Evolutionary conservation across 2,329 filamentous ascomycete species (phyloP).

Genomic region (Trichoderma harzianum): DNA sequence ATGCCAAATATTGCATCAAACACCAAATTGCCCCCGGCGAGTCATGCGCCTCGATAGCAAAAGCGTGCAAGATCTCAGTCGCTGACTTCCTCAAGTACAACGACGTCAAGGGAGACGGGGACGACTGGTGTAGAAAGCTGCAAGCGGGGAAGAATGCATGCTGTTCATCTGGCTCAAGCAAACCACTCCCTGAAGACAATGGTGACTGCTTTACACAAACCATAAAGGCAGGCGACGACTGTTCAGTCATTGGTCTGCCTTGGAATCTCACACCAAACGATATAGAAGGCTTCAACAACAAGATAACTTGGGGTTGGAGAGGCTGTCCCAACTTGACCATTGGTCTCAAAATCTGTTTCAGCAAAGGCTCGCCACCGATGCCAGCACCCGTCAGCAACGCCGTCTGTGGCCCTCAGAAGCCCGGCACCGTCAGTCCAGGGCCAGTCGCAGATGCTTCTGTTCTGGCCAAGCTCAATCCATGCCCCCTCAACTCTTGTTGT

Average conservation of each 20-base stretch:
- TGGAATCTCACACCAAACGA: constrained; percentile 20
- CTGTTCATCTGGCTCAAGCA: constrained; percentile 34
- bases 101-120: constrained; percentile 22
- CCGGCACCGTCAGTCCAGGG: constrained; percentile 22
- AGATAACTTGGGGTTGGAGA: constrained; percentile 27
- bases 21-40: not conserved
- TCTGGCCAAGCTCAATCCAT: constrained; percentile 28
- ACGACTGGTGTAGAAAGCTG: constrained; percentile 33
- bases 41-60: not conserved
- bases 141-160: constrained; percentile 34
- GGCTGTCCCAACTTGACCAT: constrained; percentile 21
- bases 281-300: constrained; percentile 24
- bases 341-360: constrained; percentile 24
- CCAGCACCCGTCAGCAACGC: constrained; percentile 22
- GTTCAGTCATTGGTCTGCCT: constrained; percentile 29
- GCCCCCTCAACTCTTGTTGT: constrained; percentile 30
- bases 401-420: constrained; percentile 25
- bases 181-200: constrained; percentile 33
- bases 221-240: constrained; percentile 33
- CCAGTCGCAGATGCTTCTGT: constrained; percentile 14
- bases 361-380: constrained; percentile 24
- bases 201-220: constrained; percentile 36
- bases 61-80: not conserved
- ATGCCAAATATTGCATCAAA: not conserved
- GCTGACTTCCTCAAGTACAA: constrained; percentile 35